phyloP scores from a whole-genome alignment of 257 asterid species.

The Solanum ossicruentum region DNA sequence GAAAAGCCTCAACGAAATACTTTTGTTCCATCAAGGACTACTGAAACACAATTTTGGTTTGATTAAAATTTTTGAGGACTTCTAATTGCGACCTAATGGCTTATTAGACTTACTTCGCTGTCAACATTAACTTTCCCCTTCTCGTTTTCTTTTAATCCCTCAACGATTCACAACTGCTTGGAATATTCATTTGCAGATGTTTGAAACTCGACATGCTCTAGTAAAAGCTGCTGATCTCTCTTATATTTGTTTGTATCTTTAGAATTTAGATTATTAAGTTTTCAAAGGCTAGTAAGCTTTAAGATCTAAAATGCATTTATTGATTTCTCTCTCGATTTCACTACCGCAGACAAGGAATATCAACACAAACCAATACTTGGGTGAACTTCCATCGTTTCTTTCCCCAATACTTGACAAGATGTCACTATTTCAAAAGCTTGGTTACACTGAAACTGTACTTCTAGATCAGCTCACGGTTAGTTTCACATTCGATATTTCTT shows the following conservation, averaged over 20 bases:
- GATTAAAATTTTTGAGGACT: not conserved
- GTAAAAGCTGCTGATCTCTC: not conserved
- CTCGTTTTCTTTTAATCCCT: not conserved
- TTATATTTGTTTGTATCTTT: not conserved
- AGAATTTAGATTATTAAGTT: not conserved
- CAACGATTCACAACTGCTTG: not conserved
- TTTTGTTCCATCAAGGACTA: not conserved
- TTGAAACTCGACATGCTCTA: not conserved
- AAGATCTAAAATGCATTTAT: not conserved
- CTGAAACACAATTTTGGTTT: not conserved
- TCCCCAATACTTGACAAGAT: conserved; percentile 50
- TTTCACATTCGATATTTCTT: not conserved
- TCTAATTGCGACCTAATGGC: not conserved
- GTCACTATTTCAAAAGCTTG: conserved; percentile 33
- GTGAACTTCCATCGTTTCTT: conserved; percentile 73
- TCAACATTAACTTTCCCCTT: not conserved
- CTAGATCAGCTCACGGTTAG: conserved; percentile 85
- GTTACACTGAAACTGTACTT: conserved; percentile 18
- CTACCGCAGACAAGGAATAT: conserved; percentile 74
- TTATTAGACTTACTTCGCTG: not conserved
- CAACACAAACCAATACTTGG: conserved; percentile 60
- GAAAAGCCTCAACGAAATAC: not conserved
- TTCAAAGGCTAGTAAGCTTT: not conserved
- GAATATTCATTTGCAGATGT: not conserved
- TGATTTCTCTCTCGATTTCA: not conserved